A percentile compares a stretch with the other conserved stretches of the same genome.
Evolutionary conservation across 139 green algal species (phyloP).

Genomic region (Chlamydomonas incerta): DNA sequence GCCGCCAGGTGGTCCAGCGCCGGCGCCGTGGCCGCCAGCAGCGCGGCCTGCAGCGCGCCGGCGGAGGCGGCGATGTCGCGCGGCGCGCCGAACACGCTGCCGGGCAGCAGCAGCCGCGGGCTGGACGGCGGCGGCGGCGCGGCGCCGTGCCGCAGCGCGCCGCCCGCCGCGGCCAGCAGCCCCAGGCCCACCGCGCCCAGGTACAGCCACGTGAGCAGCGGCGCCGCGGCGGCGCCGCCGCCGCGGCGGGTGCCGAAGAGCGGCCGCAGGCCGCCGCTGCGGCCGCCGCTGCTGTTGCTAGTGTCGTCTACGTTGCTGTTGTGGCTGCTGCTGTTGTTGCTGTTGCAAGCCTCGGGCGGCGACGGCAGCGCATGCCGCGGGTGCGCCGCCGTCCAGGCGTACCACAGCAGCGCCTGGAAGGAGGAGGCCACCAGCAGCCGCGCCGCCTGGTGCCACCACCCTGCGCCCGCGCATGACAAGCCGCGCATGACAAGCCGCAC

Average conservation of each 20-base stretch:
- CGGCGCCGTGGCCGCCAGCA: conserved; percentile 10
- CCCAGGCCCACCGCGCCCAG: background rate
- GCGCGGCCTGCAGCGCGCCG: background rate
- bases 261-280: background rate
- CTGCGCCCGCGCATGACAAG: too few species aligned
- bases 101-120: conserved; percentile 23
- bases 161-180: background rate
- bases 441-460: conserved; percentile 39
- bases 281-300: too few species aligned
- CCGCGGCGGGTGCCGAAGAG: background rate
- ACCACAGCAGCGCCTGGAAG: conserved; percentile 33
- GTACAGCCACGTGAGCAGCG: background rate
- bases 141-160: background rate
- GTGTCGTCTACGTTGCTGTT: background rate
- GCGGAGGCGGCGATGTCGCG: conserved; percentile 9
- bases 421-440: conserved; percentile 18
- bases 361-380: too few species aligned
- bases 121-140: background rate
- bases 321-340: background rate
- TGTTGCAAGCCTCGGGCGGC: too few species aligned
- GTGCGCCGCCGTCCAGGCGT: background rate
- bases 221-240: background rate
- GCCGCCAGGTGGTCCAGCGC: conserved; percentile 43
- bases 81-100: conserved; percentile 19
- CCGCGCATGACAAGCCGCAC: too few species aligned